phyloP scores from a whole-genome alignment of 768 basidiomycete genomes.

The Cyclocybe cylindracea region DNA sequence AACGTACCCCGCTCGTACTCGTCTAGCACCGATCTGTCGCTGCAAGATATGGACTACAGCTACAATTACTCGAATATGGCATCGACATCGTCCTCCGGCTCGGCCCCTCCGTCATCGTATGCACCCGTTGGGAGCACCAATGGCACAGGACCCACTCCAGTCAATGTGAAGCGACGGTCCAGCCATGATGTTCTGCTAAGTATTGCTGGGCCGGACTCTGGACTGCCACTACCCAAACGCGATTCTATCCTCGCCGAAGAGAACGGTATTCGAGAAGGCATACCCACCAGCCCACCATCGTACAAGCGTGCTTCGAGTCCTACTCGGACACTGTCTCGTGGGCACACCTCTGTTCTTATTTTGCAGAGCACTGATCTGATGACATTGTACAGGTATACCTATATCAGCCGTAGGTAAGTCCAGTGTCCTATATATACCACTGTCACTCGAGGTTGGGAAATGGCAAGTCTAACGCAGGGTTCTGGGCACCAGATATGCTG shows the following conservation, averaged over 20 bases:
- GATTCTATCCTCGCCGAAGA: conserved; percentile 43
- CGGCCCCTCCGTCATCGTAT: conserved; percentile 33
- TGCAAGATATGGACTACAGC: conserved; percentile 12
- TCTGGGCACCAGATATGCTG: conserved; percentile 14
- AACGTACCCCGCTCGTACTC: conserved; percentile 64
- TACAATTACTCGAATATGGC: conserved; percentile 33
- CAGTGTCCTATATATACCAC: conserved; percentile 2
- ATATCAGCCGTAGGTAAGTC: conserved; percentile 72
- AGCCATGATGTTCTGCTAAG: conserved; percentile 72
- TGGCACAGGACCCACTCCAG: conserved; percentile 31
- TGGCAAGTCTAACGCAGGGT: too few species aligned
- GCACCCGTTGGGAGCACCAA: conserved; percentile 25
- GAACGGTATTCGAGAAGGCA: conserved; percentile 69
- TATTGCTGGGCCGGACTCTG: conserved; percentile 78
- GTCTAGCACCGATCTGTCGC: conserved; percentile 26
- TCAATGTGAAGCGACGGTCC: conserved; percentile 60
- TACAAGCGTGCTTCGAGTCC: conserved; percentile 68
- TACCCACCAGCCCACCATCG: conserved; percentile 44
- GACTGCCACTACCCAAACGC: conserved; percentile 58
- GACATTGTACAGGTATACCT: conserved; percentile 60
- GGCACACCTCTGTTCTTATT: conserved; percentile 31
- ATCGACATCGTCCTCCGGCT: conserved; percentile 29
- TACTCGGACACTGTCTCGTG: conserved; percentile 79
- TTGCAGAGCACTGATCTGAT: conserved; percentile 8
- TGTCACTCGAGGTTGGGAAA: conserved; percentile 29